Percentiles rank a stretch among this genome's conserved stretches.
phyloP scores from a whole-genome alignment of 1,284 basidiomycete species.

The Trametes hirsuta region DNA sequence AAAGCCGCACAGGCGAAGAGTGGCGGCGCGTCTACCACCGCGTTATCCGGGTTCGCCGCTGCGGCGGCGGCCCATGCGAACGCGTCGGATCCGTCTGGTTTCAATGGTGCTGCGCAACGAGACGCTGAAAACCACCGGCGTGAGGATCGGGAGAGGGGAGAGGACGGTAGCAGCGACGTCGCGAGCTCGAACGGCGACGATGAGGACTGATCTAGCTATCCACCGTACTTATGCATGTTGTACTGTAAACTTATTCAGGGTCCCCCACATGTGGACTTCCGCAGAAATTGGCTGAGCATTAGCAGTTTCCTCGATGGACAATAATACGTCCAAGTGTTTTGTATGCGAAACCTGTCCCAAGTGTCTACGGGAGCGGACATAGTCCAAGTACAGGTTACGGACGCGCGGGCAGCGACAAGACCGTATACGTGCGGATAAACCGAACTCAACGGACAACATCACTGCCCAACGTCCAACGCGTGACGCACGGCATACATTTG shows the following conservation, averaged over 20 bases:
- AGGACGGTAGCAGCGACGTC: constrained; percentile 36
- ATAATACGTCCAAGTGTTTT: no score
- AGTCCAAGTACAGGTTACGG: no score
- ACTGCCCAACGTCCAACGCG: no score
- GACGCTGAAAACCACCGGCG: not conserved
- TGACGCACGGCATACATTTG: no score
- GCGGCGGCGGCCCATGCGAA: constrained; percentile 9
- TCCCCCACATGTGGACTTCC: no score
- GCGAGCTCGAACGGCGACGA: constrained; percentile 39
- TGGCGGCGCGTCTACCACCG: constrained; percentile 24
- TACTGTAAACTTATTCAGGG: not conserved
- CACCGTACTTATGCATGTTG: not conserved
- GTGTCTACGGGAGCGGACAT: no score
- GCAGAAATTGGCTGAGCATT: no score
- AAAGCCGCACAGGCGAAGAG: constrained; percentile 50
- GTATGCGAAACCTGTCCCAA: no score
- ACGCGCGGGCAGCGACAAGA: no score
- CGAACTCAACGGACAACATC: no score
- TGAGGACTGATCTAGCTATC: constrained; percentile 11
- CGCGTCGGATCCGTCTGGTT: not conserved
- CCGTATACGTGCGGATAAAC: no score
- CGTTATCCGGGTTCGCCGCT: constrained; percentile 29
- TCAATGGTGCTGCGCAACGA: not conserved
- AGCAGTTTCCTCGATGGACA: no score
- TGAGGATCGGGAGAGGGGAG: constrained; percentile 13